Percentiles rank a stretch among this genome's conserved stretches.
Conservation (phyloP, 176 grass and related monocot species). For the Oryza brachyantha region DNA sequence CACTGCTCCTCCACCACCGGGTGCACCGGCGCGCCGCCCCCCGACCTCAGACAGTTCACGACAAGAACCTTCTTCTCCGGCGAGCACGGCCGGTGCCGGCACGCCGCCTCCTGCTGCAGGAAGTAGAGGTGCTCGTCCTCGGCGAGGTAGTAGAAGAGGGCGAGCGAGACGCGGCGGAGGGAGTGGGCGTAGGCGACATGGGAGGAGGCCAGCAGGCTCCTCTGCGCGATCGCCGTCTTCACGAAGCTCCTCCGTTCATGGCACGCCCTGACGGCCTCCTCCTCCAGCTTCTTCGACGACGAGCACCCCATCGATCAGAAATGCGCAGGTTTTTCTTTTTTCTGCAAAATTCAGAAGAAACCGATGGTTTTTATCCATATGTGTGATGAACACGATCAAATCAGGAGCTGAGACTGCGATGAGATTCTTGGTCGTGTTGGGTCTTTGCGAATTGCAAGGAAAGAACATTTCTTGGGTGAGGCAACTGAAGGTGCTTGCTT, state of each 20-base stretch:
- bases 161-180: slow-evolving; percentile 58
- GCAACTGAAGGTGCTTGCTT: slow-evolving; percentile 36
- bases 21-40: slow-evolving; percentile 26
- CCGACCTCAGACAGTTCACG: slow-evolving; percentile 25
- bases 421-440: slow-evolving; percentile 18
- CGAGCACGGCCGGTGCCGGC: slow-evolving; percentile 32
- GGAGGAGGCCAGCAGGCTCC: slow-evolving; percentile 59
- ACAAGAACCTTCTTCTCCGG: slow-evolving; percentile 45
- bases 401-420: too few relatives aligned
- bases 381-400: neutral
- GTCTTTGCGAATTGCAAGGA: slow-evolving; percentile 47
- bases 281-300: slow-evolving; percentile 80
- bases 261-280: slow-evolving; percentile 62
- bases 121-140: slow-evolving; percentile 65
- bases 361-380: slow-evolving; percentile 22
- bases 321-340: neutral
- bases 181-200: slow-evolving; percentile 69
- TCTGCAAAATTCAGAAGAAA: neutral
- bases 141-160: slow-evolving; percentile 66
- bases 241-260: slow-evolving; percentile 70
- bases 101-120: slow-evolving; percentile 22
- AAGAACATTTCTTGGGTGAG: slow-evolving; percentile 53
- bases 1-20: slow-evolving; percentile 44
- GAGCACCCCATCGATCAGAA: slow-evolving; percentile 71
- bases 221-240: slow-evolving; percentile 71